Evolutionary conservation across 495 filamentous ascomycete species (phyloP).

Genomic region (Xylaria longipes): DNA sequence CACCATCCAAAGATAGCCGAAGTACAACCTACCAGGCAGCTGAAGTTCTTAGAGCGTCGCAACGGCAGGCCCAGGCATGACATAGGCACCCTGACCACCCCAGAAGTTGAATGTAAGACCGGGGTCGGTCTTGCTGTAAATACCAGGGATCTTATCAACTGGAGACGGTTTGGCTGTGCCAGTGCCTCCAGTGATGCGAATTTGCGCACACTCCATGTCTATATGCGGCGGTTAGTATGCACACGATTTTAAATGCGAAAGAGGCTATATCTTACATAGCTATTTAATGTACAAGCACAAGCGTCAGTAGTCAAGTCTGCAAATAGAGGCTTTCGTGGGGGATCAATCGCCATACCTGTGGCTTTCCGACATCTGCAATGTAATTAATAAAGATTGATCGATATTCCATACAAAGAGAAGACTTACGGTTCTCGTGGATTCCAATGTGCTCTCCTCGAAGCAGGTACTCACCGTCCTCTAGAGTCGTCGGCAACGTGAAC

Average conservation of each 20-base stretch:
- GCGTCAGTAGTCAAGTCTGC: neutral
- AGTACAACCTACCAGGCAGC: neutral
- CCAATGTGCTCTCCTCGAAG: constrained; percentile 63
- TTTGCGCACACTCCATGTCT: constrained; percentile 59
- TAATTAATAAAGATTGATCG: constrained; percentile 15
- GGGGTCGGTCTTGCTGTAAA: constrained; percentile 54
- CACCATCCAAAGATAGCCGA: neutral
- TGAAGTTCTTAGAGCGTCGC: constrained; percentile 15
- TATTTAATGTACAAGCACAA: neutral
- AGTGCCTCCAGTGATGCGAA: constrained; percentile 54
- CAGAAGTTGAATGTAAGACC: constrained; percentile 54
- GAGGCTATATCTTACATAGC: constrained; percentile 35
- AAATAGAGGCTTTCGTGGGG: neutral
- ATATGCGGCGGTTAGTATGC: neutral
- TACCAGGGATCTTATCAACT: constrained; percentile 57
- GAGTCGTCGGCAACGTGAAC: constrained; percentile 56
- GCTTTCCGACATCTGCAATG: constrained; percentile 30
- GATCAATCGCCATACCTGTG: constrained; percentile 8
- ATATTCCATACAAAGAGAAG: neutral
- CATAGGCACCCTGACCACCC: constrained; percentile 39
- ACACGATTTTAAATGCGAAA: neutral
- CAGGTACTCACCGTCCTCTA: constrained; percentile 61
- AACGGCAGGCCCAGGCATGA: constrained; percentile 47
- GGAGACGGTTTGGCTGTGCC: constrained; percentile 53
- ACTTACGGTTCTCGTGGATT: constrained; percentile 51